Base-by-base conservation (phyloP, 2,329 filamentous ascomycete species). In the Talaromyces sp. region DNA sequence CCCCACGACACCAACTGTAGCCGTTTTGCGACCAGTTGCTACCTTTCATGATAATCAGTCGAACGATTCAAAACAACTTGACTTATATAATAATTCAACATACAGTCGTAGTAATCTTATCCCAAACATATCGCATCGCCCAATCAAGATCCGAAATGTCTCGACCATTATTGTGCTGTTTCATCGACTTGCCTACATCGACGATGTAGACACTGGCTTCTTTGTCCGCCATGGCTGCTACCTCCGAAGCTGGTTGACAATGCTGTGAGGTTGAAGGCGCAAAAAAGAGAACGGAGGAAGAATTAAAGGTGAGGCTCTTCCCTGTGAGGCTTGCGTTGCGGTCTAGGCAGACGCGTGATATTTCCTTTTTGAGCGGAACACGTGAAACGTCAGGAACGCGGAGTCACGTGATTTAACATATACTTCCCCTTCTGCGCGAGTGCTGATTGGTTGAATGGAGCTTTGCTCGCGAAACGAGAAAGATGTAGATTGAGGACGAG, bases 201-300 rank as follows among this genome's bases (percentile, higher is more conserved):
- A 99, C 80, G 70, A 99, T 90, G 77, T 95, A 99, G 50, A 98
- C 87, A 0, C 90, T 95, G 9, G 93, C 92, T 81, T 98, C 92
- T 77, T 99, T 99, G 68, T 91, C 89, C 11, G 93, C 90, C 94
- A 98, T 98, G 63, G 66, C 83, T 70, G 67, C 22, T 49, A 31
- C 2, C 31, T n/a, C 19, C 41, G 17, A 19, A 56, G 19, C 41
- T 41, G 35, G 4, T 31, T 59, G 37, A 50, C n/a, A 17, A 39
- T 35, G 11, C 5, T 35, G 25, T 8, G 27, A 39, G 11, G 15
- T 45, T 27, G n/a, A 22, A 25, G 9, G 1, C 22, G 9, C 10
- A 25, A 11, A 25, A 49, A 17, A 9, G 17, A 58, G 57, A 61
- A 33, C 22, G 49, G 61, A 59, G 25, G 25, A 52, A 66, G 47